A percentile compares a stretch with the other conserved stretches of the same genome.
phyloP scores from a whole-genome alignment of 306 rosid genomes.

The Medicago arabica region DNA sequence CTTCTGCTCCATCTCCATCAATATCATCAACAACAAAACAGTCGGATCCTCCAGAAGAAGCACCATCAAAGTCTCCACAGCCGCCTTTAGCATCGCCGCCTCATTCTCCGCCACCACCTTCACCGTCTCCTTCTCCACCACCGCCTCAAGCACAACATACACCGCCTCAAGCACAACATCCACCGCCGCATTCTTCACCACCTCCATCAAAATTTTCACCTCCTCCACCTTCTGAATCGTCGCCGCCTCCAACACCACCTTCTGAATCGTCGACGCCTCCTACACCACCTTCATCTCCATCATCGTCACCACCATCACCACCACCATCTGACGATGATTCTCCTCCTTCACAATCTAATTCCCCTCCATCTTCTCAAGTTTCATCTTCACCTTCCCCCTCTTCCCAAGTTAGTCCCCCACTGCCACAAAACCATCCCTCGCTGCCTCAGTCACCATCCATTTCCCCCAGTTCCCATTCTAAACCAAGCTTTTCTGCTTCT shows the following conservation, averaged over 20 bases:
- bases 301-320: slow-evolving; percentile 27
- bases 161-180: slow-evolving; percentile 18
- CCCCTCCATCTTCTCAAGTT: slow-evolving; percentile 35
- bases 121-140: slow-evolving; percentile 2
- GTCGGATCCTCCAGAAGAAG: background rate
- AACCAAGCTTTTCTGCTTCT: slow-evolving; percentile 22
- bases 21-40: background rate
- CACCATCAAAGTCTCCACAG: slow-evolving; percentile 16
- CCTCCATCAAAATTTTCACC: slow-evolving; percentile 28
- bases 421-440: background rate
- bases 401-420: slow-evolving; percentile 32
- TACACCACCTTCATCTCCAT: slow-evolving; percentile 34
- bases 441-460: background rate
- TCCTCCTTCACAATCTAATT: slow-evolving; percentile 34
- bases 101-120: slow-evolving; percentile 22
- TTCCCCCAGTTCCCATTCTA: slow-evolving; percentile 23
- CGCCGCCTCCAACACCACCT: slow-evolving; percentile 39
- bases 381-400: slow-evolving; percentile 32
- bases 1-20: slow-evolving; percentile 20
- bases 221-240: slow-evolving; percentile 26
- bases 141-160: background rate
- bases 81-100: slow-evolving; percentile 22
- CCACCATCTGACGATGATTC: slow-evolving; percentile 31
- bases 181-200: slow-evolving; percentile 38
- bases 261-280: slow-evolving; percentile 37